Conservation (phyloP, 2,329 filamentous ascomycete species). For the Claviceps cyperi region DNA sequence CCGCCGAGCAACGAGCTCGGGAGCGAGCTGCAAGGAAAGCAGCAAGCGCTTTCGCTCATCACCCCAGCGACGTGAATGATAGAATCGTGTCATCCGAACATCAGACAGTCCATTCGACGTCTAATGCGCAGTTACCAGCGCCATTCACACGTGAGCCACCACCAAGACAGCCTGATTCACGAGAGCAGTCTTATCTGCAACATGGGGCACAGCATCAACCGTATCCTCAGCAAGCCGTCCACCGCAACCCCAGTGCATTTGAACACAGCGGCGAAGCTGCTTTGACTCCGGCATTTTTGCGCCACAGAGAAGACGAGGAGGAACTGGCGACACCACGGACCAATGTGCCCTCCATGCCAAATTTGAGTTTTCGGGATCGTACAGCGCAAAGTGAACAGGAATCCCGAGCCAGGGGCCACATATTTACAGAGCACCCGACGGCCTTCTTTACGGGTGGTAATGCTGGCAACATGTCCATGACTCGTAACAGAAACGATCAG, state of each 20-base stretch:
- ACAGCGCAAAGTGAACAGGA: conserved; percentile 30
- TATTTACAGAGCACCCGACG: conserved; percentile 9
- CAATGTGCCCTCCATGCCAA: conserved; percentile 31
- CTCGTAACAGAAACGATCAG: conserved; percentile 42
- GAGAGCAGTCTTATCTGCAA: not conserved
- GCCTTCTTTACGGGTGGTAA: conserved; percentile 14
- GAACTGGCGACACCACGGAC: conserved; percentile 11
- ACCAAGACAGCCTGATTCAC: not conserved
- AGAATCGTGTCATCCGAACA: conserved; percentile 7
- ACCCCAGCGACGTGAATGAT: conserved; percentile 11
- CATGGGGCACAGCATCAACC: not conserved
- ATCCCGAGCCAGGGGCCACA: conserved; percentile 15
- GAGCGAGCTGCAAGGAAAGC: conserved; percentile 38
- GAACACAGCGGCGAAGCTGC: conserved; percentile 9
- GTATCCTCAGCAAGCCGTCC: not conserved
- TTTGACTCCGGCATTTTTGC: conserved; percentile 10
- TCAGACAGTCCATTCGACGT: not conserved
- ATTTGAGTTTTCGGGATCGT: conserved; percentile 47
- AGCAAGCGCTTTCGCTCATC: conserved; percentile 11
- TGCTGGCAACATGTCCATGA: conserved; percentile 21
- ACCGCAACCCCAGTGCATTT: not conserved
- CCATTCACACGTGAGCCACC: not conserved
- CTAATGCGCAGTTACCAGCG: not conserved
- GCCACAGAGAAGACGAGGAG: conserved; percentile 9
- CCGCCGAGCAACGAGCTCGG: conserved; percentile 61